Evolutionary conservation across 2,329 filamentous ascomycete species (phyloP).

Genomic region (Pyrenophora teres): DNA sequence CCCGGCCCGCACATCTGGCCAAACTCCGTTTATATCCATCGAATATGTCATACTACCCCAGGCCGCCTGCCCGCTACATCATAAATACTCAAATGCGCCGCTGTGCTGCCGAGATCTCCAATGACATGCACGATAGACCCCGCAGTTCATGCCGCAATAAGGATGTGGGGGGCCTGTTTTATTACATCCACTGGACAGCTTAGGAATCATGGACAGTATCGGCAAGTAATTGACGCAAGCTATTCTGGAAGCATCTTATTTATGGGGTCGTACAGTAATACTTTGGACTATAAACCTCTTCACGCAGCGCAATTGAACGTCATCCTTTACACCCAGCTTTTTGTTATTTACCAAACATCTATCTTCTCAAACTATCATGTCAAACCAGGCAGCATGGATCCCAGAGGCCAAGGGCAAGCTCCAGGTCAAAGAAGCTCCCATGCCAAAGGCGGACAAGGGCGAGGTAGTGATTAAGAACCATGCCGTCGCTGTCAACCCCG

Average conservation of each 20-base stretch:
- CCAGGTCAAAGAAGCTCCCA: slow-evolving; percentile 36
- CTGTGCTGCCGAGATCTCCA: neutral
- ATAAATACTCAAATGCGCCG: slow-evolving; percentile 2
- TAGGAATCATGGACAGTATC: neutral
- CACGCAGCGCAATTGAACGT: neutral
- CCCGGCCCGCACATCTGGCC: neutral
- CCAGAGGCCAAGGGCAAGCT: slow-evolving; percentile 35
- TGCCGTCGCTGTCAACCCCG: slow-evolving; percentile 41
- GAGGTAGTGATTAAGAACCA: slow-evolving; percentile 44
- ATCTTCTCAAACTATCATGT: slow-evolving; percentile 21
- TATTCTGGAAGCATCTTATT: neutral
- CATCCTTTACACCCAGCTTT: neutral
- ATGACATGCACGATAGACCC: neutral
- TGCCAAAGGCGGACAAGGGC: slow-evolving; percentile 34
- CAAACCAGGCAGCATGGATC: slow-evolving; percentile 43
- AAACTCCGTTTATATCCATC: slow-evolving; percentile 4
- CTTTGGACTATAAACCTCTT: neutral
- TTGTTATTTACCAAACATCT: neutral
- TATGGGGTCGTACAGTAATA: no score
- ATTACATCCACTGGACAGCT: neutral
- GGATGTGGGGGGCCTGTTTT: slow-evolving; percentile 2
- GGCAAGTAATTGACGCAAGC: neutral
- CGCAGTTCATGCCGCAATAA: neutral
- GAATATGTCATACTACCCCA: slow-evolving; percentile 1
- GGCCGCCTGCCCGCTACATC: neutral